A percentile compares a stretch with the other conserved stretches of the same genome.
phyloP scores from a whole-genome alignment of 495 filamentous ascomycete species.

The Tuber microsphaerosporum region DNA sequence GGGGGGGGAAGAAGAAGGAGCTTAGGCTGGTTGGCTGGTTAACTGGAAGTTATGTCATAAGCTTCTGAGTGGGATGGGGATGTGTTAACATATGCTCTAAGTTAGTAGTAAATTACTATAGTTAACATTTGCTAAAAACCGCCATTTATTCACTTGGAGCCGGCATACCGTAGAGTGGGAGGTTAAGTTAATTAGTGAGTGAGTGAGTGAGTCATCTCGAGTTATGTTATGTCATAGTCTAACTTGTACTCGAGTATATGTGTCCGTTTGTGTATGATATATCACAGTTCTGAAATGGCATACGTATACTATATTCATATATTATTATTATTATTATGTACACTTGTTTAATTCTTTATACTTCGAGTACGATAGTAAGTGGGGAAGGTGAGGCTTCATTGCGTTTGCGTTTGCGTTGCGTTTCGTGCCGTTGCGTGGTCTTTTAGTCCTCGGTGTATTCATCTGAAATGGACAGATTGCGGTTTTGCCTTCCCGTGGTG shows the following conservation, averaged over 20 bases:
- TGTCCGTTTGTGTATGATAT: neutral
- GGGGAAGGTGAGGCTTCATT: neutral
- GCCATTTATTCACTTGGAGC: too few relatives aligned
- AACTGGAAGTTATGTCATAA: neutral
- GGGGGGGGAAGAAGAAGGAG: neutral
- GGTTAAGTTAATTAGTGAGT: neutral
- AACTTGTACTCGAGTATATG: neutral
- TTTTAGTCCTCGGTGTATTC: neutral
- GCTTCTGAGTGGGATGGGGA: too few relatives aligned
- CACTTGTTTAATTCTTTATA: neutral
- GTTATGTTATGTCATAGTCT: neutral
- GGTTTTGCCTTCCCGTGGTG: neutral
- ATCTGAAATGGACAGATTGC: neutral
- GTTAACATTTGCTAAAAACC: too few relatives aligned
- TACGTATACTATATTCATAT: neutral
- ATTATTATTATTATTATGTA: neutral
- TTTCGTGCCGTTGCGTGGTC: neutral
- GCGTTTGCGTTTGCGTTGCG: neutral
- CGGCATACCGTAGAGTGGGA: too few relatives aligned
- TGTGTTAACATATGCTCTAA: too few relatives aligned
- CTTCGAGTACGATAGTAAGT: neutral
- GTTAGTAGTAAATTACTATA: too few relatives aligned
- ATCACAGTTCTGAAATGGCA: neutral
- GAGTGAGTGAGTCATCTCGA: neutral
- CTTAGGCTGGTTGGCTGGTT: neutral